Conservation (phyloP, 768 basidiomycete species). For the Pisolithus albus region DNA sequence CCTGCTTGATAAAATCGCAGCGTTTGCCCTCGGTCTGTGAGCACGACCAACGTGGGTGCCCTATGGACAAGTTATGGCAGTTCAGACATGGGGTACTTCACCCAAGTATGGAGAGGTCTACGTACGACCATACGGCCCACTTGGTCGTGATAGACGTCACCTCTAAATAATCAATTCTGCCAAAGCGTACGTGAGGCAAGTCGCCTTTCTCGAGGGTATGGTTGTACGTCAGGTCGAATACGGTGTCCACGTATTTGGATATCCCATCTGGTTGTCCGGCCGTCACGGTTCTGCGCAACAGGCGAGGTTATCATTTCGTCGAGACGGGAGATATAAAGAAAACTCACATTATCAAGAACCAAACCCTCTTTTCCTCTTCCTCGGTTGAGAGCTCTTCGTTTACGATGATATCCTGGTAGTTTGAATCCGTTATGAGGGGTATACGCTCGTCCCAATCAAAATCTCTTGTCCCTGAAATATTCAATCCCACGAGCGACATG, state of each 20-base stretch:
- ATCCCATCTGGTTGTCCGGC: constrained; percentile 53
- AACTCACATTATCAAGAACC: constrained; percentile 73
- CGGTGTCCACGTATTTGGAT: constrained; percentile 62
- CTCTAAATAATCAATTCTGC: constrained; percentile 80
- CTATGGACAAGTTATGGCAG: constrained; percentile 30
- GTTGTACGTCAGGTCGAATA: constrained; percentile 73
- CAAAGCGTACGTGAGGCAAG: constrained; percentile 70
- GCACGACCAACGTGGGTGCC: constrained; percentile 68
- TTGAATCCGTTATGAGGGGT: constrained; percentile 76
- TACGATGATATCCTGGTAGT: constrained; percentile 64
- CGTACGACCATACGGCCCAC: constrained; percentile 82
- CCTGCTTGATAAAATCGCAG: constrained; percentile 76
- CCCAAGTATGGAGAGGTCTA: constrained; percentile 7
- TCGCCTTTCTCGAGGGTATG: constrained; percentile 50
- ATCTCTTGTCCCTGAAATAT: constrained; percentile 49
- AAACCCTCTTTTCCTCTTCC: constrained; percentile 62
- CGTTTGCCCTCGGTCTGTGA: constrained; percentile 63
- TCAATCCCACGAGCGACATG: constrained; percentile 57
- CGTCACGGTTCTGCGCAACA: constrained; percentile 45
- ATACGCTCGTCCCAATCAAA: constrained; percentile 64
- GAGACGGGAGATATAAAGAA: neutral
- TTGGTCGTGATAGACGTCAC: constrained; percentile 80
- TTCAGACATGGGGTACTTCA: neutral
- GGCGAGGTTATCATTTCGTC: neutral
- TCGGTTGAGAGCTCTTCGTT: constrained; percentile 60